Evolutionary conservation across 1,284 basidiomycete species (phyloP).

Genomic region (Xerocomus cyaneibrunnescens): DNA sequence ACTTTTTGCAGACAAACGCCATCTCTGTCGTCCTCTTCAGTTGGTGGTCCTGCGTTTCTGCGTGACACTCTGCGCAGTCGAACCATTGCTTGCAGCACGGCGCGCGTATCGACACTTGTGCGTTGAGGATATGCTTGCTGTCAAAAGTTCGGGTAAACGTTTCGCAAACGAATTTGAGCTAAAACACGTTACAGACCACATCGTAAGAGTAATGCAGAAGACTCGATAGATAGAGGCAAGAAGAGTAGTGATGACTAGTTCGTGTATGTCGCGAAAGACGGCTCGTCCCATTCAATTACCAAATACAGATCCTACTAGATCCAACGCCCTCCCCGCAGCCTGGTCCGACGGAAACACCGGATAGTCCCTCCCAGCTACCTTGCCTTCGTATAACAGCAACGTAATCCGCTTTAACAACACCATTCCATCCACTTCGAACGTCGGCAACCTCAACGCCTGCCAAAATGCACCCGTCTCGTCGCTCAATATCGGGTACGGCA

Average conservation of each 20-base stretch:
- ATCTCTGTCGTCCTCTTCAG: constrained; percentile 85
- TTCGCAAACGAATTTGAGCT: background rate
- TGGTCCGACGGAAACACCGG: constrained; percentile 23
- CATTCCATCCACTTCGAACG: constrained; percentile 18
- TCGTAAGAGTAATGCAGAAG: too few species aligned
- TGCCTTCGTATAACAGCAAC: constrained; percentile 16
- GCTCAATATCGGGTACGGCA: constrained; percentile 28
- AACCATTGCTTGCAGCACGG: constrained; percentile 96
- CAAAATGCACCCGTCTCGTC: constrained; percentile 12
- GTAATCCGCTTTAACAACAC: constrained; percentile 25
- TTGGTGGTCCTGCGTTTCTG: constrained; percentile 74
- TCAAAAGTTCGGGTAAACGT: constrained; percentile 4
- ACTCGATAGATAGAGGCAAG: too few species aligned
- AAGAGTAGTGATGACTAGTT: too few species aligned
- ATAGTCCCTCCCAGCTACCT: constrained; percentile 19
- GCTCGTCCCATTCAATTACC: background rate
- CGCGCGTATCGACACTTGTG: constrained; percentile 90
- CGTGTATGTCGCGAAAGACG: too few species aligned
- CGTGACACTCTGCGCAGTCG: constrained; percentile 95
- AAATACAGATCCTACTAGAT: constrained; percentile 5
- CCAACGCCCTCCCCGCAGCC: constrained; percentile 17
- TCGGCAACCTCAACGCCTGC: constrained; percentile 16
- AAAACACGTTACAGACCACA: constrained; percentile 25
- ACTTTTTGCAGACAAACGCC: constrained; percentile 96
- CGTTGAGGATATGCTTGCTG: constrained; percentile 93